A percentile compares a stretch with the other conserved stretches of the same genome.
These are phyloP conservation scores for Lactarius pseudohatsudake DNA, from an alignment of 768 basidiomycete species.

Conservation along the genomic window DNA sequence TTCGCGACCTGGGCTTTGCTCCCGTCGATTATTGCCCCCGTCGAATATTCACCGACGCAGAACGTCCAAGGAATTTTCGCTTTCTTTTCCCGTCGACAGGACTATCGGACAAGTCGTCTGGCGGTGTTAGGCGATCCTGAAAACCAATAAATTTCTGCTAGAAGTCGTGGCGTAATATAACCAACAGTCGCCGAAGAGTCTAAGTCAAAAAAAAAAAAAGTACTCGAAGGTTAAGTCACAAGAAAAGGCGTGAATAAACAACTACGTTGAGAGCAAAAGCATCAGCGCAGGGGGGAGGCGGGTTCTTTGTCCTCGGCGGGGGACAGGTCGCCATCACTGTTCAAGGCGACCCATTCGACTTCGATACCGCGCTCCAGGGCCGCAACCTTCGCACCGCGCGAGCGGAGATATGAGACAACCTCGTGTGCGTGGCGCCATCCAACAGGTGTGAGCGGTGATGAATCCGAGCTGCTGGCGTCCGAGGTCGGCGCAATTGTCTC, in stretches of 20 bases:
- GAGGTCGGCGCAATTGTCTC: constrained; percentile 33
- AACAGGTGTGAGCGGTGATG: constrained; percentile 28
- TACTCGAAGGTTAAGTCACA: constrained; percentile 28
- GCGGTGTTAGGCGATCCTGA: neutral
- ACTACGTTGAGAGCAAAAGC: neutral
- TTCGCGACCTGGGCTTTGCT: neutral
- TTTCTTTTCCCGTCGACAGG: neutral
- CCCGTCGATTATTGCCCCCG: neutral
- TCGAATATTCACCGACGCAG: neutral
- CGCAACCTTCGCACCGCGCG: constrained; percentile 69
- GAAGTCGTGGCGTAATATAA: neutral
- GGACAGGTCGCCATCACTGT: constrained; percentile 56
- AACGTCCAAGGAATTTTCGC: neutral
- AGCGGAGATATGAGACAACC: constrained; percentile 67
- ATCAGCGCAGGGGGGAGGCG: constrained; percentile 2
- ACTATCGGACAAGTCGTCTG: neutral
- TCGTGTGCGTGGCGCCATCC: constrained; percentile 71
- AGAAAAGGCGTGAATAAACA: constrained; percentile 16
- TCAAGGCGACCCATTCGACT: constrained; percentile 73
- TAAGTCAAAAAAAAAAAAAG: neutral
- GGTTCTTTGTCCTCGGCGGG: constrained; percentile 22
- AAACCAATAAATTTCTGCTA: neutral
- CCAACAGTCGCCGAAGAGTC: neutral
- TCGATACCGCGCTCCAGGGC: constrained; percentile 46
- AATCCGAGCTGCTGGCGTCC: constrained; percentile 34